Evolutionary conservation across 345 rosid species (phyloP).

Genomic region (Rhizophora mangle): DNA sequence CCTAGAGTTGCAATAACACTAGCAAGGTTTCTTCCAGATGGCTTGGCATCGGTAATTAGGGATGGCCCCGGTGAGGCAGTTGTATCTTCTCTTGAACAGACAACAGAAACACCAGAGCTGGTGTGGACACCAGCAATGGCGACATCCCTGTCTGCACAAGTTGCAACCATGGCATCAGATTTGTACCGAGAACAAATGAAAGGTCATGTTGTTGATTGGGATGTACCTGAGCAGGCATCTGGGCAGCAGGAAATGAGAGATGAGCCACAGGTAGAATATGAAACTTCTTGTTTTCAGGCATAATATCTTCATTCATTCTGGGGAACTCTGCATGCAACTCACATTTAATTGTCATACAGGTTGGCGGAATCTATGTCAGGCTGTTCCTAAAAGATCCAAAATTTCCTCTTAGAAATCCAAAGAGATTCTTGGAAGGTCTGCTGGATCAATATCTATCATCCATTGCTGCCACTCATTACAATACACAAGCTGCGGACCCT

Average conservation of each 20-base stretch:
- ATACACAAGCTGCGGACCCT: conserved; percentile 67
- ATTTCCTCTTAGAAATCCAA: conserved; percentile 95
- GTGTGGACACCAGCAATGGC: conserved; percentile 99
- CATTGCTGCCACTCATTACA: conserved; percentile 89
- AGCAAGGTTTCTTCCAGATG: conserved; percentile 97
- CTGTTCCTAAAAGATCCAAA: conserved; percentile 95
- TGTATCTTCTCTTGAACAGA: conserved; percentile 82
- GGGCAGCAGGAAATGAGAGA: conserved; percentile 89
- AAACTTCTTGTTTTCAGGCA: conserved; percentile 5
- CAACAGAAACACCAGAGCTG: conserved; percentile 96
- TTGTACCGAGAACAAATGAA: conserved; percentile 88
- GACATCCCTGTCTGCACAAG: conserved; percentile 91
- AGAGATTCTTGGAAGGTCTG: conserved; percentile 94
- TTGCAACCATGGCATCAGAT: conserved; percentile 92
- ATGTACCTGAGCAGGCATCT: conserved; percentile 93
- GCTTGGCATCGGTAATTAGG: conserved; percentile 84
- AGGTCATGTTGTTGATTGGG: conserved; percentile 94
- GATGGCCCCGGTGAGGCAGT: conserved; percentile 99
- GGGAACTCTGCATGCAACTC: conserved; percentile 11
- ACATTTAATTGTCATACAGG: conserved; percentile 47
- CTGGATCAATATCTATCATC: conserved; percentile 93
- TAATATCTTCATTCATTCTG: background rate
- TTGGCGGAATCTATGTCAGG: conserved; percentile 93
- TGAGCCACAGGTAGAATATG: conserved; percentile 72
- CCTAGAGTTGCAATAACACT: conserved; percentile 98